Evolutionary conservation across 108 stramenopile genomes (phyloP).

Genomic region (Aurantiochytrium sp.): DNA sequence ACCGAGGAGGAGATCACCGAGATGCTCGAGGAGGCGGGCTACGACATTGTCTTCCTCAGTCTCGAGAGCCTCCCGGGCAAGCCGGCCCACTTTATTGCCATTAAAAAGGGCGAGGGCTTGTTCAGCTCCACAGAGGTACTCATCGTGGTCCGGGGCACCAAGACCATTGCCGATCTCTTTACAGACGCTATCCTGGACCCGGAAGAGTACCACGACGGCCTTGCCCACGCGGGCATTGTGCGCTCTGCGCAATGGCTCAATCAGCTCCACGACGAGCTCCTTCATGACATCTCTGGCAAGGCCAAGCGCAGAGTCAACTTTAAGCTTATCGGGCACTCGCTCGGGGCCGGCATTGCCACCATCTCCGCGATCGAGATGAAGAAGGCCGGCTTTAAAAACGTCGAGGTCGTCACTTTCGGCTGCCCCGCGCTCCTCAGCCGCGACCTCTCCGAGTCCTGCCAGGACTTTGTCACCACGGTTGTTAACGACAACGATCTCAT

Average conservation of each 20-base stretch:
- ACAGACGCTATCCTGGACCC: slow-evolving; percentile 70
- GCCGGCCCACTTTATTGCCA: slow-evolving; percentile 70
- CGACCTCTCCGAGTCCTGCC: slow-evolving; percentile 55
- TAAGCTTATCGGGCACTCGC: slow-evolving; percentile 65
- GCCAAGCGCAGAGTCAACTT: slow-evolving; percentile 60
- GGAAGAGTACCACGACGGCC: slow-evolving; percentile 63
- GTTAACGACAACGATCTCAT: slow-evolving; percentile 68
- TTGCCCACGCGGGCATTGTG: slow-evolving; percentile 66
- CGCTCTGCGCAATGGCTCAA: slow-evolving; percentile 63
- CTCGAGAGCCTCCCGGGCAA: slow-evolving; percentile 60
- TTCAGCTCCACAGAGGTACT: slow-evolving; percentile 61
- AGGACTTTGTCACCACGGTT: slow-evolving; percentile 67
- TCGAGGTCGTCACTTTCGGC: slow-evolving; percentile 67
- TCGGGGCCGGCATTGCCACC: slow-evolving; percentile 71
- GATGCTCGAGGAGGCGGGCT: slow-evolving; percentile 43
- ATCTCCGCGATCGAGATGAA: slow-evolving; percentile 71
- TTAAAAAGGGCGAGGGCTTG: slow-evolving; percentile 60
- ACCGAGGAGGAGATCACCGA: slow-evolving; percentile 59
- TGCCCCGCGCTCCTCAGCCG: slow-evolving; percentile 68
- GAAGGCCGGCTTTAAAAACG: slow-evolving; percentile 37
- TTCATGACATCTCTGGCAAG: slow-evolving; percentile 50
- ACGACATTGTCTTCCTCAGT: slow-evolving; percentile 59
- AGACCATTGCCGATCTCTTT: slow-evolving; percentile 66
- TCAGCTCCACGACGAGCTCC: slow-evolving; percentile 55
- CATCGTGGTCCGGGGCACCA: slow-evolving; percentile 73